Evolutionary conservation across 176 grass and related monocot species (phyloP), one percentile per base, ranked within the genome.

Genomic region (Carex parvula): DNA sequence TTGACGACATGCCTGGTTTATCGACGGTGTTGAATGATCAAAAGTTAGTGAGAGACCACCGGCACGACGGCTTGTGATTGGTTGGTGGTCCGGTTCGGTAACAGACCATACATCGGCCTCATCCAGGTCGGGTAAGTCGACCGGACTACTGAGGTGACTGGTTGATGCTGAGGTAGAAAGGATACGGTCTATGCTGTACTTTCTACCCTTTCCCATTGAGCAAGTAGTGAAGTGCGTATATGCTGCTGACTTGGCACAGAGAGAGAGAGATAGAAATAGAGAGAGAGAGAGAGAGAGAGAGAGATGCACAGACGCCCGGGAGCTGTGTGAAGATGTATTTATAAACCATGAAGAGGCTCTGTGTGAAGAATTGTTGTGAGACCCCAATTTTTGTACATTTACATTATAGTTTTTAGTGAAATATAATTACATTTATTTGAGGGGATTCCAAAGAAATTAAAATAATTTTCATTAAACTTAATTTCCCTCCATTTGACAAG

Each of bases 31-130:
- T 1, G 55, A 72, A 26, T 39, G 37, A 5, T 84, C 70, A 15
- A 88, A 68, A 42, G 86, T 60, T 7, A 64, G 41, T 5, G 86
- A 88, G 57, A 88, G 86, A 14, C 86, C 81, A 0, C 86, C 81
- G 0, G 59, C 6, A 17, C 21, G 61, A 29, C 17, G 86, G 57
- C 37, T 24, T 5, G 67, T 53, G 56, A n/a, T 57, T n/a, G 61
- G 24, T 14, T 42, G 6, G 59, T 50, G 6, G 15, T 70, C 79
- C 6, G 79, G 13, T 21, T 48, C 54, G 13, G 2, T 5, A 4
- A 20, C n/a, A 5, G 82, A 64, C 87, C 87, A 84, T 14, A 88
- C 81, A 44, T 88, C 87, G 0, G 81, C 81, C 81, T 88, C 87
- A 2, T 64, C 56, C 37, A 88, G 48, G 62, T 88, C 87, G 8